Conservation (phyloP, 495 filamentous ascomycete genomes). For the Trichoderma reesei region DNA sequence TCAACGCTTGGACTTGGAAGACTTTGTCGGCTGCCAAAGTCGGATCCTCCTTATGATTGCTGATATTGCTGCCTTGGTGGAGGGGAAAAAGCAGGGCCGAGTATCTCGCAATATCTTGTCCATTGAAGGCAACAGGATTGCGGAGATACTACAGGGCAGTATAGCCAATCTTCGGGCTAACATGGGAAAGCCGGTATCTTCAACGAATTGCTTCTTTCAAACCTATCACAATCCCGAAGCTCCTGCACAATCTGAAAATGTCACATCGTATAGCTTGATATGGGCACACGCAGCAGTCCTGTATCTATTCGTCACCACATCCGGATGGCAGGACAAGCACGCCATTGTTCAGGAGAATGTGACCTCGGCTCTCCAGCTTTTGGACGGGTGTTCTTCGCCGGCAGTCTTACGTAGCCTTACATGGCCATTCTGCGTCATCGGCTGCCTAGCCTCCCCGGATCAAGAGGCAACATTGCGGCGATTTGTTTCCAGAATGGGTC, state of each 20-base stretch:
- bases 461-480: conserved; percentile 32
- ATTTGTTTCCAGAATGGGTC: conserved; percentile 30
- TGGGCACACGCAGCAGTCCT: conserved; percentile 42
- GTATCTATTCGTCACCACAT: conserved; percentile 40
- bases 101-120: not conserved
- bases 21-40: conserved; percentile 35
- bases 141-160: conserved; percentile 16
- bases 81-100: conserved; percentile 33
- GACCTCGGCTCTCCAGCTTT: conserved; percentile 22
- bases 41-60: conserved; percentile 35
- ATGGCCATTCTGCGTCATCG: conserved; percentile 45
- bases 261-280: conserved; percentile 14
- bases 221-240: not conserved
- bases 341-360: conserved; percentile 31
- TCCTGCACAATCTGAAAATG: not conserved
- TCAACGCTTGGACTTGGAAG: conserved; percentile 21
- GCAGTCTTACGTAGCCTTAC: conserved; percentile 31
- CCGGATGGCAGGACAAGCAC: conserved; percentile 41
- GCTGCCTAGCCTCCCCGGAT: conserved; percentile 36
- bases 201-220: not conserved
- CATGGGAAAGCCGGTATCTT: conserved; percentile 11
- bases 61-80: conserved; percentile 37
- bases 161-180: conserved; percentile 34
- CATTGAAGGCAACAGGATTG: not conserved
- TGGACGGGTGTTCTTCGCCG: conserved; percentile 19